phyloP scores from a whole-genome alignment of 345 rosid genomes.

The Alliaria petiolata region DNA sequence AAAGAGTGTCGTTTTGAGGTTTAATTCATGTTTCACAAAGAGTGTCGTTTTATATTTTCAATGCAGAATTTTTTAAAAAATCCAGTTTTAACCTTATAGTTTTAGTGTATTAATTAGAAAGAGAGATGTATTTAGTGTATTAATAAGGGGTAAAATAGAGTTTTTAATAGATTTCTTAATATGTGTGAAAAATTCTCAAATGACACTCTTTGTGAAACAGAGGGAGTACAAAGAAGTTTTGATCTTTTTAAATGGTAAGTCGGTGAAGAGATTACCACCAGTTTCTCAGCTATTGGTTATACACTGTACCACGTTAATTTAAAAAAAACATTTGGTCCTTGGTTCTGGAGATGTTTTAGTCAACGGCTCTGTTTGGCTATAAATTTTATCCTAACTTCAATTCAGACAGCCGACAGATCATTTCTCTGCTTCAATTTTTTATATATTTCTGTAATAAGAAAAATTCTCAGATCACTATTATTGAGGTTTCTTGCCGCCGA shows the following conservation, averaged over 20 bases:
- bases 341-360: neutral
- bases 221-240: neutral
- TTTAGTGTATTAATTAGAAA: no score
- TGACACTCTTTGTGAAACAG: no score
- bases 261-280: neutral
- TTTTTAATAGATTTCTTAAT: no score
- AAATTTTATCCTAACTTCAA: neutral
- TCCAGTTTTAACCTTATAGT: no score
- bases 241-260: neutral
- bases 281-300: constrained; percentile 3
- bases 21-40: no score
- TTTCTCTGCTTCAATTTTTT: neutral
- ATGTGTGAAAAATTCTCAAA: neutral
- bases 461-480: neutral
- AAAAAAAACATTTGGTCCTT: neutral
- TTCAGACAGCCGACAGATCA: constrained; percentile 22
- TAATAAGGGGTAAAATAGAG: no score
- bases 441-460: neutral
- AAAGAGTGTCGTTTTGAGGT: no score
- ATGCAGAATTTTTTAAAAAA: no score
- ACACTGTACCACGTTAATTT: no score
- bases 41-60: no score
- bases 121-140: no score
- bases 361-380: constrained; percentile 1
- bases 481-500: neutral